These are phyloP conservation scores for Brachypodium distachyon DNA, from an alignment of 202 grass and related monocot genomes.

Conservation along the genomic window DNA sequence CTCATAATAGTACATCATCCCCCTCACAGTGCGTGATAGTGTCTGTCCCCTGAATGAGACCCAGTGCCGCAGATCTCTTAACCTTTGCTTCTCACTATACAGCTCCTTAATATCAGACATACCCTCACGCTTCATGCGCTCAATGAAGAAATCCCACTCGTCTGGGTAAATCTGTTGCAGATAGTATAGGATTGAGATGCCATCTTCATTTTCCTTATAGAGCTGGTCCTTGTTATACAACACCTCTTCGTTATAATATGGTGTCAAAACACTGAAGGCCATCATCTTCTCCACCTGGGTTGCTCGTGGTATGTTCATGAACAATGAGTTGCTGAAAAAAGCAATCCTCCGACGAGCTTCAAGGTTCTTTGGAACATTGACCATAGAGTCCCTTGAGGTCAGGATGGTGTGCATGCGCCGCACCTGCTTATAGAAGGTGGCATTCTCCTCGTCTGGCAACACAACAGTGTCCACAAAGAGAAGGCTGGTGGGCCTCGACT, in stretches of 20 bases:
- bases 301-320: constrained; percentile 99
- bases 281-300: constrained; percentile 96
- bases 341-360: constrained; percentile 88
- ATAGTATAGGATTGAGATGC: constrained; percentile 90
- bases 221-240: constrained; percentile 91
- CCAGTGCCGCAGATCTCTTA: constrained; percentile 76
- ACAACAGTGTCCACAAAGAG: constrained; percentile 80
- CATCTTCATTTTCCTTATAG: constrained; percentile 82
- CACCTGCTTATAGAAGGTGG: constrained; percentile 75
- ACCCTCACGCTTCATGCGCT: constrained; percentile 83
- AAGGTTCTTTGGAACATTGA: constrained; percentile 83
- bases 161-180: constrained; percentile 85
- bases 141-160: constrained; percentile 84
- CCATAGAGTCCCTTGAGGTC: constrained; percentile 83
- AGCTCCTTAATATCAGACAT: constrained; percentile 61
- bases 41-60: constrained; percentile 95
- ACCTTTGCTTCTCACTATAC: constrained; percentile 52
- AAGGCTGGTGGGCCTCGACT: constrained; percentile 39
- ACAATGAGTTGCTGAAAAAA: constrained; percentile 97
- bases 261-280: constrained; percentile 89
- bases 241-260: constrained; percentile 98
- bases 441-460: constrained; percentile 53
- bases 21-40: constrained; percentile 75
- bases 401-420: constrained; percentile 74
- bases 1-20: constrained; percentile 99